These are phyloP conservation scores for Astrothelium subdiscretum DNA, from an alignment of 495 filamentous ascomycete genomes.

Conservation along the genomic window DNA sequence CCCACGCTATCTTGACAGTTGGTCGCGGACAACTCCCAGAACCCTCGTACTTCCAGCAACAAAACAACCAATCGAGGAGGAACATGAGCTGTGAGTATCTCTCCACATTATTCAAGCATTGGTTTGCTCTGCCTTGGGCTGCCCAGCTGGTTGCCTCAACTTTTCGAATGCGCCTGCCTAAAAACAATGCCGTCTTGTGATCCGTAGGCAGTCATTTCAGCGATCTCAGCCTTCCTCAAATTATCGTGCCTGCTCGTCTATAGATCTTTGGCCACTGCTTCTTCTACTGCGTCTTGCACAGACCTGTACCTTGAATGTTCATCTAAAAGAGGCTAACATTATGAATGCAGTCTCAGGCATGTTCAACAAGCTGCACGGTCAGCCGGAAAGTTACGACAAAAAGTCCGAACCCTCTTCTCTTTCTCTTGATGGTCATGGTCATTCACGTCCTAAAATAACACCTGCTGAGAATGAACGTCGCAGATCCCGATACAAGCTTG, in stretches of 20 bases:
- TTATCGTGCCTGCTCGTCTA: neutral
- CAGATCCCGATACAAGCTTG: slow-evolving; percentile 81
- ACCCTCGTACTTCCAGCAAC: neutral
- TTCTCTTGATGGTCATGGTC: slow-evolving; percentile 1
- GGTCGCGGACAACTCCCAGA: neutral
- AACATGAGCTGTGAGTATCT: neutral
- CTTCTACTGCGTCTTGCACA: neutral
- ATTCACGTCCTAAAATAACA: neutral
- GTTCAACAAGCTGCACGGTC: slow-evolving; percentile 94
- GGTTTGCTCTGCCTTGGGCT: neutral
- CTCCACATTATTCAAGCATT: neutral
- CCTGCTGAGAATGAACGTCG: slow-evolving; percentile 8
- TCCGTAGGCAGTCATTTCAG: neutral
- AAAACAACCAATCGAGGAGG: neutral
- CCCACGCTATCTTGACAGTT: neutral
- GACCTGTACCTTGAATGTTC: neutral
- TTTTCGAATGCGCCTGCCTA: neutral
- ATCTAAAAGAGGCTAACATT: neutral
- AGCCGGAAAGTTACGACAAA: slow-evolving; percentile 96
- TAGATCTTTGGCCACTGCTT: neutral
- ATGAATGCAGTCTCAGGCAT: slow-evolving; percentile 63
- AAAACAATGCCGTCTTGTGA: neutral
- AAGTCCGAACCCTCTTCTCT: slow-evolving; percentile 48
- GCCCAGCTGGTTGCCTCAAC: neutral
- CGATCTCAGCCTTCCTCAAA: neutral